Percentiles rank a stretch among this genome's conserved stretches.
Conservation (phyloP, 192 early-diverging fungal species). For the Podila epigama region DNA sequence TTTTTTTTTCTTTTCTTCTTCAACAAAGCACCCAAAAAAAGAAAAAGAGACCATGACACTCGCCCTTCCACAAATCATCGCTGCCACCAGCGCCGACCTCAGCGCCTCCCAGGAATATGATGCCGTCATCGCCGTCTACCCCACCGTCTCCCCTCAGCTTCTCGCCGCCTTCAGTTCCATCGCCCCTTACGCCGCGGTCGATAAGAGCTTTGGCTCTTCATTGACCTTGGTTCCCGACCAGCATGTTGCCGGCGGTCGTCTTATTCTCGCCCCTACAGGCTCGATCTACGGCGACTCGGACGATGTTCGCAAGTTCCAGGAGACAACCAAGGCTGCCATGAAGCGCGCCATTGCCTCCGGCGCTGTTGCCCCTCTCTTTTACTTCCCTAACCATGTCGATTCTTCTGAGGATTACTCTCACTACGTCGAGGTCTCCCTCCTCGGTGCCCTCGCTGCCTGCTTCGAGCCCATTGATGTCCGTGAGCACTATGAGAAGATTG, state of each 20-base stretch:
- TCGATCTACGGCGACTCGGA: conserved; percentile 77
- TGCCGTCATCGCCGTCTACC: conserved; percentile 45
- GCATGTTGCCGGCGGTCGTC: conserved; percentile 66
- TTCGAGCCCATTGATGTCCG: conserved; percentile 86
- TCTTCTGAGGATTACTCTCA: conserved; percentile 65
- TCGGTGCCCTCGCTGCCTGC: conserved; percentile 74
- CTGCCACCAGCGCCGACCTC: conserved; percentile 31
- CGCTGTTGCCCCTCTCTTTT: conserved; percentile 62
- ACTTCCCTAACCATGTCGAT: conserved; percentile 64
- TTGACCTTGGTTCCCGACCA: conserved; percentile 46
- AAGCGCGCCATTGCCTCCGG: conserved; percentile 71
- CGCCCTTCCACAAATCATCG: conserved; percentile 29
- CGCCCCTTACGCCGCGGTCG: conserved; percentile 24
- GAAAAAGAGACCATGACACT: conserved; percentile 41
- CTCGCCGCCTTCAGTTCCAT: conserved; percentile 29
- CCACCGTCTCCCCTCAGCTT: conserved; percentile 20
- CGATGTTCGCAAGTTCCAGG: conserved; percentile 79
- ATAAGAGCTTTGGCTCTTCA: conserved; percentile 53
- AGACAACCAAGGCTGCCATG: conserved; percentile 73
- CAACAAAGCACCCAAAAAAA: neutral
- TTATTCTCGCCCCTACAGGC: conserved; percentile 81
- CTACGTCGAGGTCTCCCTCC: conserved; percentile 75
- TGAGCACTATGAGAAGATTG: conserved; percentile 63
- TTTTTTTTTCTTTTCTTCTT: neutral
- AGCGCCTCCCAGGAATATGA: conserved; percentile 14